Base-by-base conservation (phyloP, 2,329 filamentous ascomycete genomes). In the Sclerotinia sclerotiorum region DNA sequence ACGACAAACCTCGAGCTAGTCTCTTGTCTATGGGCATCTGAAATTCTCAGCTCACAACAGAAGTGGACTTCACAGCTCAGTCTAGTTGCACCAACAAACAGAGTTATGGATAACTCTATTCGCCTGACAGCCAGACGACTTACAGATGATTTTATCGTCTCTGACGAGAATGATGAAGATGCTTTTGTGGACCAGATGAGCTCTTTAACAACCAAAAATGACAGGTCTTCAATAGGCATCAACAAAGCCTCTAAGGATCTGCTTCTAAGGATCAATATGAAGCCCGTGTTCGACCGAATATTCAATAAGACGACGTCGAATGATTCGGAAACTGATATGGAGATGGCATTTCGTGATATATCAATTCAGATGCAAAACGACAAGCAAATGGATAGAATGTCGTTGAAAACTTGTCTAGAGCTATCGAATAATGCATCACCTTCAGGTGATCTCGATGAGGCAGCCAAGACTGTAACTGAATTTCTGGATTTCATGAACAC, bases 1-100 rank as follows among this genome's bases (percentile, higher is more conserved):
- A 79, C 76, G 6, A 76, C 78, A 32, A 78, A 84, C 68, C 76
- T 85, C 51, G 79, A 80, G 51, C 70, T 87, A 21, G 76, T 77
- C 48, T 82, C 81, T 63, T 80, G 79, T 29, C 68, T 79, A 78
- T 65, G 78, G 76, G 70, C 76, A 48, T 64, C 66, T 29, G 62
- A 65, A 63, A 32, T 42, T 39, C 42, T 52, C 58, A 35, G 17
- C 15, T 29, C 29, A 15, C 29, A 51, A 65, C 49, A 65, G 17
- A 46, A 52, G 29, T 62, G 27, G 27, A 46, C 51, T 8, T 51
- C 69, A 51, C 21, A 35, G 17, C 55, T 66, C 29, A 58, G 10
- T 42, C 60, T 72, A 17, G 46, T 46, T 35, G 58, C 70, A 17
- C 74, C 72, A 17, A 65, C 58, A 32, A 69, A 42, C 13, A 72